These are phyloP conservation scores for Dalbergia cultrata DNA, from an alignment of 306 rosid species.

Conservation along the genomic window DNA sequence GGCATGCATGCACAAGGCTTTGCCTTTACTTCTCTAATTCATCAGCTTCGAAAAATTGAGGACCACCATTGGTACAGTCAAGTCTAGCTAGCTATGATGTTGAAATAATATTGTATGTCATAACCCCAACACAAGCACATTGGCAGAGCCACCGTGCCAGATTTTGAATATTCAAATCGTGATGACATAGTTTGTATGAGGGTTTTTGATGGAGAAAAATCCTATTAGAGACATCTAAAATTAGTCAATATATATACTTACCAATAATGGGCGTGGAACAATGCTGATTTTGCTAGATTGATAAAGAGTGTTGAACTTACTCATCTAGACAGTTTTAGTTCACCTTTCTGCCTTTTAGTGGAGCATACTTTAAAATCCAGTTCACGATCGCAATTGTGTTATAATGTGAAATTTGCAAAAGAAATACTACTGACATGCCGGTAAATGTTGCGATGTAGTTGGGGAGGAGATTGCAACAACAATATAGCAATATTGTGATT, in stretches of 20 bases:
- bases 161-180: conserved; percentile 31
- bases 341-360: background rate
- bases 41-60: conserved; percentile 17
- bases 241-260: background rate
- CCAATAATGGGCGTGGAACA: background rate
- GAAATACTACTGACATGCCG: no score
- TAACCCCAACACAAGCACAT: conserved; percentile 29
- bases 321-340: background rate
- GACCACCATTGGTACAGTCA: conserved; percentile 49
- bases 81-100: conserved; percentile 28
- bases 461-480: no score
- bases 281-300: background rate
- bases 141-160: background rate
- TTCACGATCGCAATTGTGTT: no score
- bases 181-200: background rate
- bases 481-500: no score
- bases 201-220: background rate
- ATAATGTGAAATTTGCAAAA: no score
- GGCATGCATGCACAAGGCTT: conserved; percentile 41
- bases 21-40: conserved; percentile 2
- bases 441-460: no score
- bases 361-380: background rate
- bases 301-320: background rate
- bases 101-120: conserved; percentile 21
- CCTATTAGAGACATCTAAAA: background rate